Evolutionary conservation across 2,329 filamentous ascomycete species (phyloP).

Genomic region (Thelonectria olida): DNA sequence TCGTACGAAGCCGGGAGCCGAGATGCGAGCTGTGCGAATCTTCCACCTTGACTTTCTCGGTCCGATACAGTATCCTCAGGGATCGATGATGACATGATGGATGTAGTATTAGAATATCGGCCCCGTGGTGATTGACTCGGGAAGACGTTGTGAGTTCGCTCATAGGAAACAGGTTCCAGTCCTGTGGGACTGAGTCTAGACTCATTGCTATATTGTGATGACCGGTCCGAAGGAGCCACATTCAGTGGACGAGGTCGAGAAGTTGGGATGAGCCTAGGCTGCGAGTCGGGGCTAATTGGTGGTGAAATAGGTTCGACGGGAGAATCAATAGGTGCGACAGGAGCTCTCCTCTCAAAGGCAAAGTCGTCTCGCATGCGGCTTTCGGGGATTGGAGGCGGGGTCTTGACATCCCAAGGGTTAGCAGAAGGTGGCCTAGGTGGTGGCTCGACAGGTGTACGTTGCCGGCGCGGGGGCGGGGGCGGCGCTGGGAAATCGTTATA

Average conservation of each 20-base stretch:
- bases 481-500: slow-evolving; percentile 25
- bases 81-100: slow-evolving; percentile 38
- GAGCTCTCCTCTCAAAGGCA: slow-evolving; percentile 37
- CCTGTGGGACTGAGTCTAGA: slow-evolving; percentile 33
- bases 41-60: slow-evolving; percentile 23
- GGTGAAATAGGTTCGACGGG: slow-evolving; percentile 35
- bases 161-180: slow-evolving; percentile 28
- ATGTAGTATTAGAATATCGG: slow-evolving; percentile 34
- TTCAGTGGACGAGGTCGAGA: slow-evolving; percentile 33
- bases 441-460: slow-evolving; percentile 32
- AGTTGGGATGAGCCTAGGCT: slow-evolving; percentile 7
- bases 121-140: slow-evolving; percentile 29
- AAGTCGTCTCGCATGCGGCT: slow-evolving; percentile 32
- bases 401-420: slow-evolving; percentile 54
- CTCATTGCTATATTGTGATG: slow-evolving; percentile 35
- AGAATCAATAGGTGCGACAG: slow-evolving; percentile 34
- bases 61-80: slow-evolving; percentile 39
- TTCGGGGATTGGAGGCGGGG: slow-evolving; percentile 31
- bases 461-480: slow-evolving; percentile 18
- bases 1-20: slow-evolving; percentile 22
- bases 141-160: slow-evolving; percentile 38
- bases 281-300: slow-evolving; percentile 33
- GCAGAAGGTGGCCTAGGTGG: slow-evolving; percentile 50
- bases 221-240: slow-evolving; percentile 25
- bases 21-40: slow-evolving; percentile 28